Evolutionary conservation across 2,329 filamentous ascomycete genomes (phyloP).

Genomic region (Talaromyces sp.): DNA sequence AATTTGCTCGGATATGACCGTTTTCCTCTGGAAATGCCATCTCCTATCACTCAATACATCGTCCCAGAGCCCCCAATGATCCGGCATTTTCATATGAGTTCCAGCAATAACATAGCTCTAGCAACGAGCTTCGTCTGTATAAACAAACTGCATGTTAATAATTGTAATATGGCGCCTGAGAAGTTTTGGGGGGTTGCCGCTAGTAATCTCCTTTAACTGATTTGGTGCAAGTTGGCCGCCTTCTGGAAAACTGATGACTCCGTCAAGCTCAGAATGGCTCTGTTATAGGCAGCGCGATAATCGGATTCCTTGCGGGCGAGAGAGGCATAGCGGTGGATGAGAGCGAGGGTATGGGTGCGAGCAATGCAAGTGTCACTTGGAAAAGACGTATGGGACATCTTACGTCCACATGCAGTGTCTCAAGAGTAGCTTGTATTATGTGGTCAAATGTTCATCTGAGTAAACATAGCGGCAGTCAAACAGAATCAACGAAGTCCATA

Average conservation of each 20-base stretch:
- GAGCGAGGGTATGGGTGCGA: not conserved
- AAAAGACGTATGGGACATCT: not conserved
- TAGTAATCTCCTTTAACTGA: not conserved
- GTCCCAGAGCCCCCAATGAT: not conserved
- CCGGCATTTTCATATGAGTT: slow-evolving; percentile 2
- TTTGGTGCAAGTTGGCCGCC: not conserved
- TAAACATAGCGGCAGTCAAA: no score
- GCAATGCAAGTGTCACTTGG: not conserved
- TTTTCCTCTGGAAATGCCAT: not conserved
- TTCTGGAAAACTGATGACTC: not conserved
- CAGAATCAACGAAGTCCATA: not conserved
- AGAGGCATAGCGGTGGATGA: not conserved
- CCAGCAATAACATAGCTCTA: not conserved
- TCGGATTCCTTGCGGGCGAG: not conserved
- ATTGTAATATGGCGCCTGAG: not conserved
- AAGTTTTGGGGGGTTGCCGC: not conserved
- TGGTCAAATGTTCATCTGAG: not conserved
- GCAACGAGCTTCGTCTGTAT: not conserved
- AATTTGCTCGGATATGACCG: not conserved
- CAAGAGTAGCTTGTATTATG: no score
- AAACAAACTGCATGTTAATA: not conserved
- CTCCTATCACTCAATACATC: not conserved
- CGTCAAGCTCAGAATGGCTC: not conserved
- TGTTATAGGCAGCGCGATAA: not conserved
- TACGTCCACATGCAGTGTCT: no score